Percentiles rank a stretch among this genome's conserved stretches.
phyloP scores from a whole-genome alignment of 352 stramenopile species.

The Globisporangium uncinulatum region DNA sequence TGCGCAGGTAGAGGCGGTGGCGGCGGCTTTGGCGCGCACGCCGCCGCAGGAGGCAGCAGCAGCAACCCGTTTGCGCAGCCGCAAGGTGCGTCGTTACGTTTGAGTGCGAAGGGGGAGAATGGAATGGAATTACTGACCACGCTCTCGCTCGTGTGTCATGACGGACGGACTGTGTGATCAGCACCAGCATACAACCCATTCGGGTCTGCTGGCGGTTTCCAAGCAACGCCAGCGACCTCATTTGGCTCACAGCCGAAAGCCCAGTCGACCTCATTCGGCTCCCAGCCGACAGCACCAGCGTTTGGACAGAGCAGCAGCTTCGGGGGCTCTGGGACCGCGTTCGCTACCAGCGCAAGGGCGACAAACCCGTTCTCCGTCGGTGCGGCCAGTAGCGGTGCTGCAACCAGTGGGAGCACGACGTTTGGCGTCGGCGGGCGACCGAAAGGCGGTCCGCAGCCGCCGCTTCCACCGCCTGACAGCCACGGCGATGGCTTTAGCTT shows the following conservation, averaged over 20 bases:
- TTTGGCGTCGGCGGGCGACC: not conserved
- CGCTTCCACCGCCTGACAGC: not conserved
- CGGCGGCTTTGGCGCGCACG: not conserved
- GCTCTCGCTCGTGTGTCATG: not conserved
- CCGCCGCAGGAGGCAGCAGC: not conserved
- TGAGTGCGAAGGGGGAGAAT: not conserved
- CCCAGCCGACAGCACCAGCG: constrained; percentile 12
- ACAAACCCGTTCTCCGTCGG: constrained; percentile 13
- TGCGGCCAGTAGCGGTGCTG: not conserved
- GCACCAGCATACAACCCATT: constrained; percentile 4
- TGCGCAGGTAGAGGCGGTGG: not conserved
- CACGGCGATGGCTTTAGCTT: constrained; percentile 16
- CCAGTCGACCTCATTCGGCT: not conserved
- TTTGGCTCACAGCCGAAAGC: constrained; percentile 20
- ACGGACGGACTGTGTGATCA: not conserved
- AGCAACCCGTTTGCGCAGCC: constrained; percentile 2
- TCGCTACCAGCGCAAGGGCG: not conserved
- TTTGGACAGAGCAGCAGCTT: constrained; percentile 29
- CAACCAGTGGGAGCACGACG: not conserved
- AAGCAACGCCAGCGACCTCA: constrained; percentile 14
- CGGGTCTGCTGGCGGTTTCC: not conserved
- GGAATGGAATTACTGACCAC: not conserved
- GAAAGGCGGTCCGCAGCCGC: constrained; percentile 1
- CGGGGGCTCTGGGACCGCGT: constrained; percentile 2
- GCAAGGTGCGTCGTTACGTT: constrained; percentile 9